Conservation (phyloP, 257 asterid species). For the Plantago elongata region DNA sequence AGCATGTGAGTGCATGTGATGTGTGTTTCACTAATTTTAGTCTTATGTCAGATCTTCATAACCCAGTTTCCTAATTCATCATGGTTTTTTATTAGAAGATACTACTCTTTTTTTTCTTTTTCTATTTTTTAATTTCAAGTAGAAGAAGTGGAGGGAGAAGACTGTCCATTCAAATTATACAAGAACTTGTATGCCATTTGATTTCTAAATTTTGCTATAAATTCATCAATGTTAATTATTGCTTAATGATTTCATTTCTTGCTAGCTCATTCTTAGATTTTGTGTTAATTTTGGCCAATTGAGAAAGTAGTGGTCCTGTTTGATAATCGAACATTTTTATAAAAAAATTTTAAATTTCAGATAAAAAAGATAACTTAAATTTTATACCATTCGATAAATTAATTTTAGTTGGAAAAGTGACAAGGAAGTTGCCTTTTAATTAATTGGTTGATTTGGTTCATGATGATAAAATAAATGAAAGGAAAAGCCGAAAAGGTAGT, state of each 20-base stretch:
- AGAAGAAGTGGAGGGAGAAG: constrained; percentile 32
- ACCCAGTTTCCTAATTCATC: constrained; percentile 33
- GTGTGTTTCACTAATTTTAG: constrained; percentile 25
- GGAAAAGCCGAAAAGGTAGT: constrained; percentile 18
- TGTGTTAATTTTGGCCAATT: neutral
- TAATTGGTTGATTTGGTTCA: constrained; percentile 8
- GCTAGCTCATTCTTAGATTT: neutral
- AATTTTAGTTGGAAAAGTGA: constrained; percentile 23
- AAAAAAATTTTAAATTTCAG: too few relatives aligned
- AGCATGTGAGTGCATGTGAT: neutral
- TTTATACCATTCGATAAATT: too few relatives aligned
- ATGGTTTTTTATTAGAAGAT: constrained; percentile 19
- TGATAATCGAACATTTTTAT: too few relatives aligned
- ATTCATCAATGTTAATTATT: constrained; percentile 9
- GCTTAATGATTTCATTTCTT: neutral
- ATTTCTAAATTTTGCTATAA: constrained; percentile 25
- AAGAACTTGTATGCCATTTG: constrained; percentile 39
- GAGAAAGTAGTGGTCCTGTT: too few relatives aligned
- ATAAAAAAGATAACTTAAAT: too few relatives aligned
- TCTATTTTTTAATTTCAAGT: constrained; percentile 33
- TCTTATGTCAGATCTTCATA: constrained; percentile 25
- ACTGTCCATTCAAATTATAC: constrained; percentile 34
- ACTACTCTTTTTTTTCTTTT: neutral
- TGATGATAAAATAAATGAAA: constrained; percentile 36
- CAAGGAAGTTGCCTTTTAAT: constrained; percentile 18